These are phyloP conservation scores for Zygosaccharomyces pseudobailii DNA, from an alignment of 1,139 yeast genomes.

Conservation along the genomic window DNA sequence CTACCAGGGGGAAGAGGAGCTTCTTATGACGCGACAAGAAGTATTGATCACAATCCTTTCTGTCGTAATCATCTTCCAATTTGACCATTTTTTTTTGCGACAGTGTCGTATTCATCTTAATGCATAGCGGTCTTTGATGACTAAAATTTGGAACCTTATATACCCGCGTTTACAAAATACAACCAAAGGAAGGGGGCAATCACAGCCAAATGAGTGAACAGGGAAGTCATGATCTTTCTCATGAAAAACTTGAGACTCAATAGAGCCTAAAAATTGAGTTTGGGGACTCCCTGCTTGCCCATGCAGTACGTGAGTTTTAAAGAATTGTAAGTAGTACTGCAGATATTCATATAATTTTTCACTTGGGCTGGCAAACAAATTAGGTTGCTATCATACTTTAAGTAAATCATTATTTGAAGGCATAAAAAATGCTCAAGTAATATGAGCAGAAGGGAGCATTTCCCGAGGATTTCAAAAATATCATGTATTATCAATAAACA, in stretches of 20 bases:
- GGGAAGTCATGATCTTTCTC: not conserved
- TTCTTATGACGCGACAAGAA: slow-evolving; percentile 1
- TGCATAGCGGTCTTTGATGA: not conserved
- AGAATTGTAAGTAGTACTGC: no score
- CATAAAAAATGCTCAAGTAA: no score
- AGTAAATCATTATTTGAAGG: no score
- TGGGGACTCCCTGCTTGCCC: no score
- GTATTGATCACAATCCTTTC: not conserved
- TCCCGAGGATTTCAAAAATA: no score
- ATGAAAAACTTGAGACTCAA: not conserved
- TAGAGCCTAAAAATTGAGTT: no score
- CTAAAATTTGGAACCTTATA: not conserved
- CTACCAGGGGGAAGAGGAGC: slow-evolving; percentile 3
- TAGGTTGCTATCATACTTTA: no score
- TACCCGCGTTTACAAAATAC: not conserved
- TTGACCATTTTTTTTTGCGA: not conserved
- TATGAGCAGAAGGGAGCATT: no score
- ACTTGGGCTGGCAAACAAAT: no score
- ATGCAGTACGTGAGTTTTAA: no score
- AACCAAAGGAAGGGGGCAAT: not conserved
- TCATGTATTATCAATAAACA: no score
- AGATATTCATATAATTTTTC: no score
- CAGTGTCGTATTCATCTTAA: not conserved
- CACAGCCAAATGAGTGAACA: not conserved
- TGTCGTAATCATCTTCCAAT: not conserved